These are phyloP conservation scores for Colletotrichum lupini DNA, from an alignment of 2,329 filamentous ascomycete species.

Conservation along the genomic window DNA sequence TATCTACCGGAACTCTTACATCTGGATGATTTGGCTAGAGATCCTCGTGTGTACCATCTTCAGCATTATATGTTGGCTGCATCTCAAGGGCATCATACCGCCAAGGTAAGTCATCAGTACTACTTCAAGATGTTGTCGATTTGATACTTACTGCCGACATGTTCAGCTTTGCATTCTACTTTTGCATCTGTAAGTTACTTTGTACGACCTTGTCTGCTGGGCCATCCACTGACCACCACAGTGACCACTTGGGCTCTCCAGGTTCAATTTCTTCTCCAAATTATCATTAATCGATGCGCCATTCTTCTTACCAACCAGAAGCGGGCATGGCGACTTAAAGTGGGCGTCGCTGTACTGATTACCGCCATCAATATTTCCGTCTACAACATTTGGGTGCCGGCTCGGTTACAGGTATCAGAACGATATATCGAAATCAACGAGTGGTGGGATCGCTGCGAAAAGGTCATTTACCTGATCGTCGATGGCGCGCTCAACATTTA, in stretches of 20 bases:
- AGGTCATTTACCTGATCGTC: constrained; percentile 60
- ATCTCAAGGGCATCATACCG: constrained; percentile 35
- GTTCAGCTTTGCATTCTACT: constrained; percentile 35
- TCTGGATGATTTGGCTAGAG: constrained; percentile 61
- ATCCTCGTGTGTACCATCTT: constrained; percentile 54
- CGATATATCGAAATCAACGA: constrained; percentile 57
- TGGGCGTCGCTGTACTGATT: constrained; percentile 56
- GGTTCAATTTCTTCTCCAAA: constrained; percentile 63
- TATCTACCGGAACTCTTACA: constrained; percentile 51
- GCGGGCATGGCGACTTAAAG: constrained; percentile 53
- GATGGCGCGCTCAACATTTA: constrained; percentile 61
- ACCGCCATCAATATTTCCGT: constrained; percentile 62
- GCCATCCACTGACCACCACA: background rate
- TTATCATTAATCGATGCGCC: constrained; percentile 64
- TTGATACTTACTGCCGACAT: background rate
- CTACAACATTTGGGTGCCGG: constrained; percentile 65
- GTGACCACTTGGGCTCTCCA: constrained; percentile 52
- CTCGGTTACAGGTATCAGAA: constrained; percentile 55
- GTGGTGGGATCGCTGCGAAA: constrained; percentile 64
- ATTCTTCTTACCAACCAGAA: constrained; percentile 55
- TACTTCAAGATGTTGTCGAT: background rate
- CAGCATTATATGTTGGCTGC: constrained; percentile 47
- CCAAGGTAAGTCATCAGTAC: constrained; percentile 21
- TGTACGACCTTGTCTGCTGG: background rate
- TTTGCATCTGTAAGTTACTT: constrained; percentile 29